Evolutionary conservation across 2,329 filamentous ascomycete species (phyloP), one percentile per base, ranked within the genome.

Genomic region (Sporothrix curviconia): DNA sequence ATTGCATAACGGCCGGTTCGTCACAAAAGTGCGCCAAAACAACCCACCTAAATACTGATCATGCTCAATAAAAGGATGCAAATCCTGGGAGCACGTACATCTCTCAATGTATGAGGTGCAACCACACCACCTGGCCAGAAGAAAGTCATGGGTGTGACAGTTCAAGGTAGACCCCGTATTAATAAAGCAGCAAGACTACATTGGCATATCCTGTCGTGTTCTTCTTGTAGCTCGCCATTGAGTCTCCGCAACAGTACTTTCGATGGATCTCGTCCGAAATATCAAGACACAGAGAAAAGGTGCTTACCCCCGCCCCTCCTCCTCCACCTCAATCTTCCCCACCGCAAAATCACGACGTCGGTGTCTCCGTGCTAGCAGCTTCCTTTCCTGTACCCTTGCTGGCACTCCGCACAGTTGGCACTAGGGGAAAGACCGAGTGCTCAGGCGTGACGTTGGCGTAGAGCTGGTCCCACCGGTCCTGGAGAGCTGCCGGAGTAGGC

Each of bases 381-480:
- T 25, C 5, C 4, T 30, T 30, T 2, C 42, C 22, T 5, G 9
- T 22, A 3, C 50, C 50, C n/a, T 42, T 42, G 39, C 50, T 53
- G 25, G 50, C 50, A 42, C 37, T 42, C 25, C 50, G 25, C 17
- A 53, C 37, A 11, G 37, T 34, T 6, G 50, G 37, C 7, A 32
- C 50, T 2, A 53, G 25, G 6, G 50, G 50, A 24, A 53, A 53
- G 3, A 53, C 50, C n/a, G 50, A 42, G 9, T 42, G 42, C 11
- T 43, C 50, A 6, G 50, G 25, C 14, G 54, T 75, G 3, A 84
- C 74, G 3, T 72, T 77, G 1, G 74, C 71, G 61, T 82, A 86
- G 0, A 85, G 68, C 4, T 74, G 70, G 19, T 76, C 71, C 79
- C 81, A 86, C 8, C 76, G 70, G 4, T 66, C 67, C 69, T 61